Conservation (phyloP, 2,329 filamentous ascomycete species). For the Orbilia javanica region DNA sequence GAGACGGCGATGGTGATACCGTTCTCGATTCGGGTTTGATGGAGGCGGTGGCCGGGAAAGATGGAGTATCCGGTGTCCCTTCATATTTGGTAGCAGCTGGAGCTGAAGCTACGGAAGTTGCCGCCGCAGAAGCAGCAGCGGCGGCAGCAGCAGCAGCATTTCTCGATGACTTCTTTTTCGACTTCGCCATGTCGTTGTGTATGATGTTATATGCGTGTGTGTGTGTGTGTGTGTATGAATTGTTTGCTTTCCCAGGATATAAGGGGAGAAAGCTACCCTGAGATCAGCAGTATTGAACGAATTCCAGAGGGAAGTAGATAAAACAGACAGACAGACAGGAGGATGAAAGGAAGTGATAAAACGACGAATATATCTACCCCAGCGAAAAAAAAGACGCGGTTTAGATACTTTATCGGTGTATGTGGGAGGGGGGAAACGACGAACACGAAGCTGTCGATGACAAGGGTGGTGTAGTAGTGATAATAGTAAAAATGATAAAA, state of each 20-base stretch:
- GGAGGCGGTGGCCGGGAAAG: background rate
- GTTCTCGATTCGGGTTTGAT: conserved; percentile 53
- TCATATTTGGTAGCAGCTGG: conserved; percentile 30
- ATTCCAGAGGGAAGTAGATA: background rate
- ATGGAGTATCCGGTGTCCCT: background rate
- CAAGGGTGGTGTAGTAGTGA: too few relatives aligned
- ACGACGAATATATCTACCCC: conserved; percentile 18
- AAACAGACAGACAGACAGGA: too few relatives aligned
- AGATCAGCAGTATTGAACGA: background rate
- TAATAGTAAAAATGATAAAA: conserved; percentile 6
- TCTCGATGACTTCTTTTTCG: conserved; percentile 37
- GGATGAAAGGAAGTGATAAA: background rate
- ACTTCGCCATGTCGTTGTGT: conserved; percentile 32
- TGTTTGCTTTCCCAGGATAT: background rate
- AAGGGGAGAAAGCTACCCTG: conserved; percentile 15
- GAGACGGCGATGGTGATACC: conserved; percentile 44
- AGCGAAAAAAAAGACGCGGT: conserved; percentile 7
- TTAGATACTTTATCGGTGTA: background rate
- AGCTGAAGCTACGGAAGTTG: too few relatives aligned
- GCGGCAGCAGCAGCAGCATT: background rate
- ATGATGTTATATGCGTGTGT: too few relatives aligned
- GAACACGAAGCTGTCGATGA: background rate
- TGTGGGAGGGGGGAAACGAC: background rate
- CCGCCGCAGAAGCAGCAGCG: too few relatives aligned
- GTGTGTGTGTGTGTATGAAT: background rate